Evolutionary conservation across 495 filamentous ascomycete genomes (phyloP), one percentile per base, ranked within the genome.

Genomic region (Extremus antarcticus): DNA sequence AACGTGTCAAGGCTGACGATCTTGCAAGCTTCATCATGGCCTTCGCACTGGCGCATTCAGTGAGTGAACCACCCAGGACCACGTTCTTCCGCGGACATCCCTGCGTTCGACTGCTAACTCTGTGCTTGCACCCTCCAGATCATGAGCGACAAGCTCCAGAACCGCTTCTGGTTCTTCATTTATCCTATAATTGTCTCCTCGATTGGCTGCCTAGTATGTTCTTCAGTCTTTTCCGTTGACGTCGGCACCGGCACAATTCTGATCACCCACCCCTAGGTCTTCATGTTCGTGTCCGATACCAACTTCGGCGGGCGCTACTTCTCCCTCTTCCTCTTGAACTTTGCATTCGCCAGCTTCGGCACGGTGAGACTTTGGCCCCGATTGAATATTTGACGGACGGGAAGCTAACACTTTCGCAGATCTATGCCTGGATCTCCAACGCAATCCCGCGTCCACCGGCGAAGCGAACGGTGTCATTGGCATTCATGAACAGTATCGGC

Each of bases 371-470:
- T 23, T 10, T 39, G n/a, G 9, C 35, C 9, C 9, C 35, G 35
- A 39, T 39, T 39, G 35, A n/a, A 39, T 9, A n/a, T n/a, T 9
- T 39, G 35, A 39, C 9, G 35, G 9, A 39, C n/a, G 9, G 8
- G 19, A 46, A 9, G 43, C 43, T 46, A 19, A 46, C 43, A 19
- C 20, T n/a, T 46, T 24, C 20, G 3, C 39, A 53, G 13, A 60
- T 76, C 19, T 78, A 75, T 56, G 75, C 74, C 17, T 79, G 76
- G 77, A 74, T 78, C 51, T 72, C 73, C 2, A 76, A 71, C 53
- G 69, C 73, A 1, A 72, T 78, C 51, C 75, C 76, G 9, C 72
- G 76, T 0, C 75, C 76, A 2, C 75, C 74, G 3, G 75, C 76
- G 4, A 78, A 79, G 60, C 74, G 76, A n/a, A 76, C 76, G 47